Conservation (phyloP, 257 asterid species). For the Fraxinus excelsior region DNA sequence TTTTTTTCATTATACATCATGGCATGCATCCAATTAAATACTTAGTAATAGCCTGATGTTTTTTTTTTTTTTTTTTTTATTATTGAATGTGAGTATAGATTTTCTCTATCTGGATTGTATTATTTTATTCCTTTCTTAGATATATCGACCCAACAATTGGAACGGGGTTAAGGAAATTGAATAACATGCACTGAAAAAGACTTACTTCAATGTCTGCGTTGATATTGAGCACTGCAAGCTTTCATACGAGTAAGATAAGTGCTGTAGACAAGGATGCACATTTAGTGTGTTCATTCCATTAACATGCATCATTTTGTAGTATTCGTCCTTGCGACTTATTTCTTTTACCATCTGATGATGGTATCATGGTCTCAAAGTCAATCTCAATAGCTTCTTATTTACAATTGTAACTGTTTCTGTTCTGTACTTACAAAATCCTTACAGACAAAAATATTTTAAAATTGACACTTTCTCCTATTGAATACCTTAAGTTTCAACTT, state of each 20-base stretch:
- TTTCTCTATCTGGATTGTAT: constrained; percentile 1
- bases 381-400: background rate
- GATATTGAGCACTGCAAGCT: constrained; percentile 4
- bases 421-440: background rate
- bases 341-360: too few relatives aligned
- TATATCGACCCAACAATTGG: background rate
- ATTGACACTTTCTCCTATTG: constrained; percentile 6
- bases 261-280: background rate
- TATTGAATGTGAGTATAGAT: background rate
- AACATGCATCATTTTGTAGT: background rate
- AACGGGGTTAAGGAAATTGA: background rate
- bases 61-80: background rate
- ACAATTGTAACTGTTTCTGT: background rate
- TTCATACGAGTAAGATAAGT: constrained; percentile 1
- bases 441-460: background rate
- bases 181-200: background rate
- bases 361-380: background rate
- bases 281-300: background rate
- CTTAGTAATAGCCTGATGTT: background rate
- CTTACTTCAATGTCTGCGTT: background rate
- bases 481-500: background rate
- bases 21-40: background rate
- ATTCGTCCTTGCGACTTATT: background rate
- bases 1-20: background rate
- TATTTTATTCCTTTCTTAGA: background rate